phyloP scores from a whole-genome alignment of 306 rosid genomes.

The Ammopiptanthus mongolicus region DNA sequence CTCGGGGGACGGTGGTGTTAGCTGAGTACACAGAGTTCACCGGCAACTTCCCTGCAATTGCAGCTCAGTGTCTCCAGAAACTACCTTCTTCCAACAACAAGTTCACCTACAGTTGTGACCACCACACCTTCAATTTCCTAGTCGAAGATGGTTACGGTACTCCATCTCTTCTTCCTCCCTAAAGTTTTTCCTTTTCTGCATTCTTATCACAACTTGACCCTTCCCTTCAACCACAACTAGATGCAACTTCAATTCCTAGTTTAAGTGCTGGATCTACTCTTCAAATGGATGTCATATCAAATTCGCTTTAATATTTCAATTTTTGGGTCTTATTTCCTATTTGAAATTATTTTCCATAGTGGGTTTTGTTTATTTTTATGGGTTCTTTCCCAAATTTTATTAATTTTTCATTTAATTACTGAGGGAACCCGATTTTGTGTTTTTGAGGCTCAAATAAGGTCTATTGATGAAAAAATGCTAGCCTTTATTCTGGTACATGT shows the following conservation, averaged over 20 bases:
- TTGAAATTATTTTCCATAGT: not conserved
- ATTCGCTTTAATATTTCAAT: not conserved
- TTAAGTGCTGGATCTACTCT: slow-evolving; percentile 39
- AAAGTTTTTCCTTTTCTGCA: not conserved
- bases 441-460: not conserved
- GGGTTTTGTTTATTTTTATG: slow-evolving; percentile 17
- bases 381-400: not conserved
- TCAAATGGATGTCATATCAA: not conserved
- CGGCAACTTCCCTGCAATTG: slow-evolving; percentile 93
- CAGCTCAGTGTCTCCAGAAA: slow-evolving; percentile 83
- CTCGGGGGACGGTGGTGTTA: slow-evolving; percentile 86
- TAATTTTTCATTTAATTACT: not conserved
- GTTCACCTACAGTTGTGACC: slow-evolving; percentile 89
- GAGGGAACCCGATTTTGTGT: not conserved
- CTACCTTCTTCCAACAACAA: slow-evolving; percentile 80
- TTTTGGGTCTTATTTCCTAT: not conserved
- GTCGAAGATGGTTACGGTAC: slow-evolving; percentile 91
- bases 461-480: not conserved
- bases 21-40: slow-evolving; percentile 94
- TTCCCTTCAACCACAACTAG: not conserved
- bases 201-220: not conserved
- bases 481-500: not conserved
- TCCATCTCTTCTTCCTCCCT: not conserved
- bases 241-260: slow-evolving; percentile 20
- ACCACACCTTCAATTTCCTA: slow-evolving; percentile 82